Evolutionary conservation across 2,329 filamentous ascomycete species (phyloP), one percentile per base, ranked within the genome.

Genomic region (Scedosporium minutisporum): DNA sequence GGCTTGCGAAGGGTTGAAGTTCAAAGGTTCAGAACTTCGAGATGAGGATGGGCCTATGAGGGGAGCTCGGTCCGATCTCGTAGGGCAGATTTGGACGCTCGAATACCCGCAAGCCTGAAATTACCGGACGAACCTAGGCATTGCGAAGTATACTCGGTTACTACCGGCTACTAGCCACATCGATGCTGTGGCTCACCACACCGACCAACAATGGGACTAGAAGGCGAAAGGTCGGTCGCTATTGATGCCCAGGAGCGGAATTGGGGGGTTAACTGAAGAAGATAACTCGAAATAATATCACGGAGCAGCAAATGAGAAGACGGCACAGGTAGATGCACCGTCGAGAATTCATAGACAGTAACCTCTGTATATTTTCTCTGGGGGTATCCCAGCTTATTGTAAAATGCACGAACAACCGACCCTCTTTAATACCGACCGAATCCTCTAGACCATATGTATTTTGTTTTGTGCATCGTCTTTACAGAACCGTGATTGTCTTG

Each of bases 151-250:
- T 25, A 38, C 14, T 42, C 60, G 60, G 60, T 41, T 61, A 61
- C 46, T 61, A 51, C 60, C 60, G 60, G 29, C 27, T 48, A 44
- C 48, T n/a, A 57, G 60, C 60, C 60, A 61, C 60, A 61, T 38
- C 58, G 21, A n/a, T 33, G 23, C 4, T 41, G 57, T 33, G 48
- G 46, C 46, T 51, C 59, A 29, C 51, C 18, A 27, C 51, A 29
- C 18, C 51, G 12, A 38, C 29, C 29, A 4, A 38, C 29, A 38
- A 38, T 38, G 33, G 29, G 29, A 6, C 4, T 29, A 29, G 29
- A 29, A 14, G 33, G 12, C 3, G 29, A 14, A 58, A 42, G 33
- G 57, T 16, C 29, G 33, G 33, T 38, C 33, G 33, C 33, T 38
- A 38, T 9, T 2, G 10, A 38, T 4, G 33, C 33, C 33, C 33